phyloP scores from a whole-genome alignment of 2,329 filamentous ascomycete genomes.

The Fusarium zealandicum region DNA sequence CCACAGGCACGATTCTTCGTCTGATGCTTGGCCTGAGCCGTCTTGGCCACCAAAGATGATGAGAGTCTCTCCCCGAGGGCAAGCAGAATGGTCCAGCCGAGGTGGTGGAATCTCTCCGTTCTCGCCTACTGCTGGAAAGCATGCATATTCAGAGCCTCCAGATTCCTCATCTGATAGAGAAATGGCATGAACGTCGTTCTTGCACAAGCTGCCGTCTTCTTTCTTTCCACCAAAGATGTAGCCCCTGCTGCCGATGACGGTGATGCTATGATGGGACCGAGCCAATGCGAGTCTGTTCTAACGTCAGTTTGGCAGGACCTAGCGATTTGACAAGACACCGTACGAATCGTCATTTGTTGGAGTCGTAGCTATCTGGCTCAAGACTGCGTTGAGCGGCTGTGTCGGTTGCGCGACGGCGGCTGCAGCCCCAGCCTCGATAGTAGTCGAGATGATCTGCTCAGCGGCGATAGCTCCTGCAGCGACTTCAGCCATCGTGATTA shows the following conservation, averaged over 20 bases:
- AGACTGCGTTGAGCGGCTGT: constrained; percentile 28
- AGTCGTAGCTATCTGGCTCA: constrained; percentile 31
- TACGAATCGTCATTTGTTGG: constrained; percentile 23
- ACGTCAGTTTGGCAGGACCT: not conserved
- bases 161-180: not conserved
- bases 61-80: constrained; percentile 16
- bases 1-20: constrained; percentile 27
- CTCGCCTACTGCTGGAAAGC: constrained; percentile 27
- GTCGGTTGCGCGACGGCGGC: constrained; percentile 28
- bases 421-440: constrained; percentile 28
- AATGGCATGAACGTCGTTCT: constrained; percentile 28
- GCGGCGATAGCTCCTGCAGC: constrained; percentile 29
- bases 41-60: constrained; percentile 27
- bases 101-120: constrained; percentile 7
- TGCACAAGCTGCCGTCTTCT: constrained; percentile 15
- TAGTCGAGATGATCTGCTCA: constrained; percentile 33
- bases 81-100: constrained; percentile 23
- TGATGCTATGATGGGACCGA: constrained; percentile 27
- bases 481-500: constrained; percentile 29
- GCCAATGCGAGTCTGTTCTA: constrained; percentile 11
- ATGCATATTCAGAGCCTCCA: constrained; percentile 26
- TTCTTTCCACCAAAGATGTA: constrained; percentile 35
- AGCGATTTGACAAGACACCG: rapidly evolving
- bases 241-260: constrained; percentile 20
- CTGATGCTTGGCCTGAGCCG: not conserved